Conservation (phyloP, 2,329 filamentous ascomycete species). For the Hypoxylon sp. region DNA sequence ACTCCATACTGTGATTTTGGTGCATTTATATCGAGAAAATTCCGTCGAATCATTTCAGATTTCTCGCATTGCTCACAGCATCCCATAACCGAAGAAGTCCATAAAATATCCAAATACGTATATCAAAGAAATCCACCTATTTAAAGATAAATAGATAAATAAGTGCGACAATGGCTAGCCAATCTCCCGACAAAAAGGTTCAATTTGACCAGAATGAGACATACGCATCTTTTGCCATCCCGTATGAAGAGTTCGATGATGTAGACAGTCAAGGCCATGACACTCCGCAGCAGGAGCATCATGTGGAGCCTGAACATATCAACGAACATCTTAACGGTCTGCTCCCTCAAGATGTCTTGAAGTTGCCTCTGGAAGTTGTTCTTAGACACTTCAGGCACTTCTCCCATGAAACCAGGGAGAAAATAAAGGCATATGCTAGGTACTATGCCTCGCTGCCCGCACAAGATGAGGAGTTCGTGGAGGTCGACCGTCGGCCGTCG, state of each 20-base stretch:
- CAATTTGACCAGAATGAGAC: too few species aligned
- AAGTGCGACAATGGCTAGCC: background rate
- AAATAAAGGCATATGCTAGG: background rate
- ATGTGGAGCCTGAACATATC: background rate
- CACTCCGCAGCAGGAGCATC: background rate
- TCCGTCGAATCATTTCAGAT: background rate
- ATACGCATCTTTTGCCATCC: background rate
- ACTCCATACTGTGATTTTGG: background rate
- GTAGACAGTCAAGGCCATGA: background rate
- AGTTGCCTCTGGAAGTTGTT: background rate
- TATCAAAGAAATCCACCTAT: background rate
- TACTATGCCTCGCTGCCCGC: background rate
- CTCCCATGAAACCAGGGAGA: background rate
- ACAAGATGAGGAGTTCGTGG: background rate
- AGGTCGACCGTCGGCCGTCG: background rate
- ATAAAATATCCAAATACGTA: background rate
- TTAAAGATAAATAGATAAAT: background rate
- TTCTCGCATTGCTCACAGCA: background rate
- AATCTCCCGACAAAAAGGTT: too few species aligned
- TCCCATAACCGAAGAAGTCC: background rate
- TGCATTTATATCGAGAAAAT: background rate
- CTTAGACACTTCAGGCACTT: background rate
- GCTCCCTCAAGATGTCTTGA: background rate
- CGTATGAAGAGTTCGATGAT: background rate
- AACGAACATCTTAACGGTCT: background rate